Percentiles rank a stretch among this genome's conserved stretches.
These are phyloP conservation scores for Diaporthe destruens DNA, from an alignment of 2,329 filamentous ascomycete genomes.

Conservation along the genomic window DNA sequence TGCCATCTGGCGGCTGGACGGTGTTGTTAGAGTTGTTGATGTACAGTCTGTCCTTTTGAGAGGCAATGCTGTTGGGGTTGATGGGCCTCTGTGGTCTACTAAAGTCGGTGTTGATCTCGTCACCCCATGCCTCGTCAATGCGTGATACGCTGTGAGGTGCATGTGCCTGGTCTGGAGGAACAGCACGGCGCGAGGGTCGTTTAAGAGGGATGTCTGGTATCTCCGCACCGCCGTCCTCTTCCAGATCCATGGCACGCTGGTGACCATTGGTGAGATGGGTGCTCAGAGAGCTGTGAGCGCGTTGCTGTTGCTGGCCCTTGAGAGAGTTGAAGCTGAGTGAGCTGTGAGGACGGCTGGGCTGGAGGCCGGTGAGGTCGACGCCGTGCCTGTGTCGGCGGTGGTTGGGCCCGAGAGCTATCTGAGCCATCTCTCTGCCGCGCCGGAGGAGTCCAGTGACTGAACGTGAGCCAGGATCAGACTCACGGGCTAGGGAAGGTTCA, in stretches of 20 bases:
- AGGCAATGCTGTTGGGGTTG: constrained; percentile 11
- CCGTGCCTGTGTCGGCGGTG: constrained; percentile 20
- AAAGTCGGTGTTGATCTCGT: neutral
- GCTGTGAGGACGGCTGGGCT: constrained; percentile 4
- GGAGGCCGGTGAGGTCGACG: neutral
- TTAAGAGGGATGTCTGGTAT: constrained; percentile 23
- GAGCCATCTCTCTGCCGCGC: constrained; percentile 26
- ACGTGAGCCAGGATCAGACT: constrained; percentile 18
- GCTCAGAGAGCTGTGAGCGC: constrained; percentile 8
- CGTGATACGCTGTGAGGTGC: neutral
- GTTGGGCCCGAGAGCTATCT: constrained; percentile 21
- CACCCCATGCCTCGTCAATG: constrained; percentile 2
- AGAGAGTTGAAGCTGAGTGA: constrained; percentile 1
- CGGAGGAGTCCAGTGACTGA: constrained; percentile 27
- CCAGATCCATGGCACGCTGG: neutral
- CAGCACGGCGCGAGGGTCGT: constrained; percentile 2
- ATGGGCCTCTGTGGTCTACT: neutral
- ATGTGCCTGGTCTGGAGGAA: neutral
- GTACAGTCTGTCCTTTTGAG: constrained; percentile 7
- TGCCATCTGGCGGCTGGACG: constrained; percentile 6
- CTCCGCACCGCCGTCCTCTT: constrained; percentile 14
- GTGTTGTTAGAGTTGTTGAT: neutral
- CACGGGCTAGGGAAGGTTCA: constrained; percentile 7
- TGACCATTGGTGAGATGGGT: constrained; percentile 2
- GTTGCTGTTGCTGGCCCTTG: constrained; percentile 2